Evolutionary conservation across 1,139 yeast species (phyloP).

Genomic region (Taphrina populina): DNA sequence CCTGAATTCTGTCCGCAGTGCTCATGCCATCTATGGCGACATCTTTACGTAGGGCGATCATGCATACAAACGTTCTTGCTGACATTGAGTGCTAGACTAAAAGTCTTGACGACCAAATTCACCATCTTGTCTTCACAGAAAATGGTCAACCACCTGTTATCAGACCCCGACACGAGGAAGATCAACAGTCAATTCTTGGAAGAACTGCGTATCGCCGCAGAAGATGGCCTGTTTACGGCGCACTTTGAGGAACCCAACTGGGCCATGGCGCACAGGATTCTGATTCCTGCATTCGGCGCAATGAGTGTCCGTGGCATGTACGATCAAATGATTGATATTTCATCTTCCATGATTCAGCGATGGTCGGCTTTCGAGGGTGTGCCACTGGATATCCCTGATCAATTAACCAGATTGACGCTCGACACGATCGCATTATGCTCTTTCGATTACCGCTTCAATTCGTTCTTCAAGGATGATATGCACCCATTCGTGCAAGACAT

Average conservation of each 20-base stretch:
- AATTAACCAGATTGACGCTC: conserved; percentile 33
- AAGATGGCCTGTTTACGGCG: conserved; percentile 27
- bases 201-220: conserved; percentile 16
- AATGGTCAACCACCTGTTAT: conserved; percentile 18
- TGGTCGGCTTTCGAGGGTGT: conserved; percentile 31
- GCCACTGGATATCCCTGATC: conserved; percentile 26
- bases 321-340: conserved; percentile 33
- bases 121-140: conserved; percentile 7
- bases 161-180: conserved; percentile 20
- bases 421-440: conserved; percentile 34
- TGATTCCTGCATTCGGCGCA: conserved; percentile 34
- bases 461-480: conserved; percentile 34
- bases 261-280: conserved; percentile 34
- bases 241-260: conserved; percentile 28
- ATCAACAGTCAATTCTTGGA: conserved; percentile 22
- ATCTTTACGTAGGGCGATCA: neutral
- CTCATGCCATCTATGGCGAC: conserved; percentile 3
- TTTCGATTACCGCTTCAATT: conserved; percentile 34
- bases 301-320: conserved; percentile 32
- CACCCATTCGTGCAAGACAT: conserved; percentile 34
- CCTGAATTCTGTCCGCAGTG: conserved; percentile 12
- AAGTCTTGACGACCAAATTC: neutral
- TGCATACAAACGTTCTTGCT: neutral
- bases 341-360: conserved; percentile 23
- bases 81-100: neutral